Conservation (phyloP, 2,329 filamentous ascomycete genomes). For the Fusarium clavum region DNA sequence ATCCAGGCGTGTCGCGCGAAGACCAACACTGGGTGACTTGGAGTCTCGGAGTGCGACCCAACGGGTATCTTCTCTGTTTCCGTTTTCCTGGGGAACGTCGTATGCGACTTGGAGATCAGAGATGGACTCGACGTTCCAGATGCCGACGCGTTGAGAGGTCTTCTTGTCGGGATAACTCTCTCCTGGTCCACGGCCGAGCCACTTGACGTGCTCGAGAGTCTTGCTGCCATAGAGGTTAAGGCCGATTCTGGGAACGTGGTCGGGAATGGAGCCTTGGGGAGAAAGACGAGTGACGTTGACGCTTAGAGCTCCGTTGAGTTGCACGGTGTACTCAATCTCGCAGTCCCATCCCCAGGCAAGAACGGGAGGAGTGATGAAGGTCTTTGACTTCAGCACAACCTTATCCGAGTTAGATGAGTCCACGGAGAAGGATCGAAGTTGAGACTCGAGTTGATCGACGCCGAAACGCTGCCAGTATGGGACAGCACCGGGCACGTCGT, state of each 20-base stretch:
- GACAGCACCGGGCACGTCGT: conserved; percentile 66
- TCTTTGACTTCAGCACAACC: conserved; percentile 64
- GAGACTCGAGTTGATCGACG: conserved; percentile 59
- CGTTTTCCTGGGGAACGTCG: conserved; percentile 76
- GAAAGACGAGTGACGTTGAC: conserved; percentile 59
- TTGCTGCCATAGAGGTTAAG: conserved; percentile 65
- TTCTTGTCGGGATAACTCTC: conserved; percentile 75
- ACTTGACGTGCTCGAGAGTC: conserved; percentile 61
- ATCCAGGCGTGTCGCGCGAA: conserved; percentile 38
- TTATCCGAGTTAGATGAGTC: conserved; percentile 56
- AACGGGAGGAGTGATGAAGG: conserved; percentile 68
- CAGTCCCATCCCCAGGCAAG: conserved; percentile 69
- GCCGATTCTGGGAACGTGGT: conserved; percentile 70
- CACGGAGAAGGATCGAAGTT: conserved; percentile 57
- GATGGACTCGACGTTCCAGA: conserved; percentile 57
- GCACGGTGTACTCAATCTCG: conserved; percentile 64
- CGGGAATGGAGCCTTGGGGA: conserved; percentile 62
- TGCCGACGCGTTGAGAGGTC: conserved; percentile 63
- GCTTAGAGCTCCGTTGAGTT: conserved; percentile 56
- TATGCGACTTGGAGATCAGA: conserved; percentile 67
- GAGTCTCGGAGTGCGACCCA: conserved; percentile 60
- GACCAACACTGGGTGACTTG: conserved; percentile 23
- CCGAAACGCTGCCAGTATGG: conserved; percentile 69
- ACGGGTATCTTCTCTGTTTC: conserved; percentile 70
- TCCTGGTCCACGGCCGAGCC: conserved; percentile 72